Evolutionary conservation across 2,329 filamentous ascomycete species (phyloP), one percentile per base, ranked within the genome.

Genomic region (Aspergillus niger): DNA sequence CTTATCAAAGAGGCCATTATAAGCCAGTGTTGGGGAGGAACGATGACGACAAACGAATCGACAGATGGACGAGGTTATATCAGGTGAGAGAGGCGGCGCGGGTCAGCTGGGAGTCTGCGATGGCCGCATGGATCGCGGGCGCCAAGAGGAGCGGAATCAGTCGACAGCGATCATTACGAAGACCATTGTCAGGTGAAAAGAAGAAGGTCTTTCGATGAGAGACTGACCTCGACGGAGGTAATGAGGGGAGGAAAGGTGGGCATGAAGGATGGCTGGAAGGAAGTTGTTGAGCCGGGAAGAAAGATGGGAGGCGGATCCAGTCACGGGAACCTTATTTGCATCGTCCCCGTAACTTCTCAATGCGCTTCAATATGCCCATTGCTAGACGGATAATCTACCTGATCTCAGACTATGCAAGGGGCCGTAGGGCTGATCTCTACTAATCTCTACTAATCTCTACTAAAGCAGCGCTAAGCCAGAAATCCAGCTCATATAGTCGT

Each of bases 41-140:
- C 53, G 36, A 55, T 55, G 53, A 55, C 53, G 53, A 55, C 39
- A 47, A n/a, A 5, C 10, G n/a, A 32, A n/a, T 39, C 17, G 22
- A 44, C 39, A 8, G 52, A 55, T 26, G 52, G 26, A 36, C 15
- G 52, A 36, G 39, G 39, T n/a, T 44, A 32, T 47, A 47, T 55
- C 53, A 55, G 53, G 39, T 55, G 53, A 47, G 41, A 39, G 15
- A 10, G 36, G 26, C 39, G 26, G 43, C 17, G 53, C 39, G 43
- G 30, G 53, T 55, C 53, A 55, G 53, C 32, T 55, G 53, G 44
- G 41, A 44, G 53, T 32, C 20, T 13, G 53, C 53, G 39, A 55
- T 55, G 28, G 28, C 53, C 13, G 53, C 53, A 55, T 30, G 41
- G 26, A 28, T 36, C 39, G 47, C 26, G 53, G 41, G 26, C 30